These are phyloP conservation scores for Aspergillus carlsbadensis DNA, from an alignment of 495 filamentous ascomycete genomes.

Conservation along the genomic window DNA sequence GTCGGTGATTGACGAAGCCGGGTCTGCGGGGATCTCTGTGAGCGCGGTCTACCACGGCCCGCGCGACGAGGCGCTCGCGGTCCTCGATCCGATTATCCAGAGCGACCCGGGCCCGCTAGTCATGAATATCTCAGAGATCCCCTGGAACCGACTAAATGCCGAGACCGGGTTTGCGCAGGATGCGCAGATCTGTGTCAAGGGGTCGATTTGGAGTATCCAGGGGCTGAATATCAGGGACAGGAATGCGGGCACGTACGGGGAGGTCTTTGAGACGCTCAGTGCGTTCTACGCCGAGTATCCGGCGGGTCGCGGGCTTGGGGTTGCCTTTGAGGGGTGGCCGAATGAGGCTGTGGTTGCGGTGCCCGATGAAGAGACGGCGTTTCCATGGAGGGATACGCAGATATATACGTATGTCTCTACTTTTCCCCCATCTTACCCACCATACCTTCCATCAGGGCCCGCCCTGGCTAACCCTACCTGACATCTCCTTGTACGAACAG, in stretches of 20 bases:
- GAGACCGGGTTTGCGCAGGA: background rate
- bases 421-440: background rate
- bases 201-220: background rate
- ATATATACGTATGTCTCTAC: background rate
- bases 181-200: background rate
- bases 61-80: background rate
- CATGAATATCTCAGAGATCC: background rate
- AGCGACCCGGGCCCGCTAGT: background rate
- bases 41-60: conserved; percentile 3
- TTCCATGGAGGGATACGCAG: background rate
- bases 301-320: background rate
- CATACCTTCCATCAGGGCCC: too few relatives aligned
- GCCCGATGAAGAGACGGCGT: background rate
- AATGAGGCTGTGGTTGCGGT: background rate
- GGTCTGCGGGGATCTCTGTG: background rate
- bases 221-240: background rate
- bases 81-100: background rate
- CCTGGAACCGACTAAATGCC: conserved; percentile 1
- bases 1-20: background rate
- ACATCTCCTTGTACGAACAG: too few relatives aligned
- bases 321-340: background rate
- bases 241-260: background rate
- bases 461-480: too few relatives aligned
- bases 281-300: background rate
- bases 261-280: background rate